These are phyloP conservation scores for Apiotrichum sp. DNA, from an alignment of 1,284 basidiomycete species.

Conservation along the genomic window DNA sequence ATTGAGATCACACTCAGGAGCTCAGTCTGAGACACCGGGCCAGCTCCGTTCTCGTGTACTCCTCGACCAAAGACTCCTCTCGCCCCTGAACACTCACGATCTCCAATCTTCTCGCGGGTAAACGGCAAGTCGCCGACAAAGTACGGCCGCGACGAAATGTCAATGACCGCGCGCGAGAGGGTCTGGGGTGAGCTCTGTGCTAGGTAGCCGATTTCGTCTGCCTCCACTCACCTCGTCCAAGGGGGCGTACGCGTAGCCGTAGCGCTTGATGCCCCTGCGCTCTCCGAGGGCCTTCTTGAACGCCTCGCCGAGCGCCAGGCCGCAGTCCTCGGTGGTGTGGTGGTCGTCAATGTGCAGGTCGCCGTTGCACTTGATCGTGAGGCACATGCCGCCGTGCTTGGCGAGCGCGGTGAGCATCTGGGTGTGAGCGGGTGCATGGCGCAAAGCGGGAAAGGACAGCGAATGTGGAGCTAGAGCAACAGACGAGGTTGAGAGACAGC, in stretches of 20 bases:
- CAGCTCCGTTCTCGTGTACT: too few species aligned
- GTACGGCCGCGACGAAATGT: constrained; percentile 95
- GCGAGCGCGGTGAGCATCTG: constrained; percentile 94
- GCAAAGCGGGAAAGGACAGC: too few species aligned
- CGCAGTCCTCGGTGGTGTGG: constrained; percentile 95
- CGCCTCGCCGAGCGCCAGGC: constrained; percentile 84
- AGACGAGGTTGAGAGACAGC: too few species aligned
- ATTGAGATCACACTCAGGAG: too few species aligned
- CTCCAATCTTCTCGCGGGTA: constrained; percentile 93
- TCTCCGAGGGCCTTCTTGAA: constrained; percentile 96
- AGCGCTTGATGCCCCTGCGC: constrained; percentile 87
- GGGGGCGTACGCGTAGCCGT: constrained; percentile 94
- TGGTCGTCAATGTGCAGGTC: constrained; percentile 99
- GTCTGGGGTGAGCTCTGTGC: constrained; percentile 53
- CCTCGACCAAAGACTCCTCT: too few species aligned
- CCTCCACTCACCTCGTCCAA: constrained; percentile 73
- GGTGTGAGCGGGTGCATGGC: too few species aligned
- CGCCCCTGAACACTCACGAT: constrained; percentile 49
- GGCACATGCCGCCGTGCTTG: constrained; percentile 86
- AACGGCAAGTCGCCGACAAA: constrained; percentile 87
- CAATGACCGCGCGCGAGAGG: constrained; percentile 88
- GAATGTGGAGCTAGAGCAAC: too few species aligned
- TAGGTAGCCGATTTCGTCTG: too few species aligned
- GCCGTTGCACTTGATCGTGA: constrained; percentile 84
- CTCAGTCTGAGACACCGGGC: too few species aligned